Base-by-base conservation (phyloP, 1,284 basidiomycete species). In the Marasmius sp. region DNA sequence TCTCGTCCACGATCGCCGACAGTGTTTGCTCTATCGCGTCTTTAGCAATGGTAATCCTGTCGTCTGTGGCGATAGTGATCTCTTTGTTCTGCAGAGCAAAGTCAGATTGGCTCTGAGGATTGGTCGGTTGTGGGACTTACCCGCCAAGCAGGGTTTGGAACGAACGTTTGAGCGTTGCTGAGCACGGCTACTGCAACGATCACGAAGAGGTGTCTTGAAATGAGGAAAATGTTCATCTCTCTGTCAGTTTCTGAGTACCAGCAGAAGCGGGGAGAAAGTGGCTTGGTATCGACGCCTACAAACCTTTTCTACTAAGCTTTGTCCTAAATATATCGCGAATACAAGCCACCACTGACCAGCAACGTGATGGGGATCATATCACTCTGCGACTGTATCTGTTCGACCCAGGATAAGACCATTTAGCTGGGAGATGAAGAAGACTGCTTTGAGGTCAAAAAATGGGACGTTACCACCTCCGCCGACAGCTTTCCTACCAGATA, bases 21-120 rank as follows among this genome's bases (percentile, higher is more conserved):
- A 61, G 41, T 16, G 58, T 56, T n/a, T 50, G 52, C 38, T 59
- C 45, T 27, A 64, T 41, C 1, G 50, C 63, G 1, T 52, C 57
- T 36, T 18, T 53, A 6, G 63, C 63, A 54, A 57, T 53, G 34
- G 37, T 14, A 43, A 59, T 53, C 11, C 60, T 53, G 33, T 61
- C 58, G 9, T n/a, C 39, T 1, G 47, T 20, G 5, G 57, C 51
- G 1, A 14, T 60, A 9, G 51, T 61, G 52, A 64, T 59, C 18
- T 60, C 57, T 9, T 60, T 57, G 43, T 59, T 56, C 63, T 64
- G 48, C 4, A 27, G 12, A 27, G 3, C 10, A 27, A 49, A 2
- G 18, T 49, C 48, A 49, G 2, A 27, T 27, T 27, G 27, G 27
- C 27, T 27, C 5, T 27, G 27, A 10, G 48, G 3, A 49, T 14